Evolutionary conservation across 768 basidiomycete genomes (phyloP), one percentile per base, ranked within the genome.

Genomic region (Phaeotremella skinneri): DNA sequence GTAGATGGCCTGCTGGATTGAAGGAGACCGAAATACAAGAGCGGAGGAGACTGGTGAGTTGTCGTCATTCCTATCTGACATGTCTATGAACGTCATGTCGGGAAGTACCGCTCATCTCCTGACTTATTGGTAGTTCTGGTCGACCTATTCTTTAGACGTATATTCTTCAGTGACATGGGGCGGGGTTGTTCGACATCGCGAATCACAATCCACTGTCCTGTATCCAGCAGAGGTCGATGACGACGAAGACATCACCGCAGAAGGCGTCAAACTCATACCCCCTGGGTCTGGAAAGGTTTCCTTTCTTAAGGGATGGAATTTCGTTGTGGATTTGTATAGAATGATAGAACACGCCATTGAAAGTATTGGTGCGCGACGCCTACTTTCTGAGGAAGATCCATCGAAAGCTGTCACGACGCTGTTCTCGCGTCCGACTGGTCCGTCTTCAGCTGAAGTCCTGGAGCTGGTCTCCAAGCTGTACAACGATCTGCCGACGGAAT

Each of bases 251-350:
- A 68, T 71, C 39, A 63, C 61, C 1, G 34, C 52, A 0, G 20
- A 34, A 26, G 49, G 34, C 17, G 23, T 23, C 32, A 30, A 52
- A 17, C 47, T 30, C 31, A 20, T 21, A 14, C 45, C 53, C 4
- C 48, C 39, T 26, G 20, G 25, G 13, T 20, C 61, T 2, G 34
- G 26, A 14, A 48, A 37, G 17, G 39, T 58, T 31, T 70, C 72
- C 11, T 70, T 62, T 49, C 23, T 69, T n/a, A 37, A 31, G 9
- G 72, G 72, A 5, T 71, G 68, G 68, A 74, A 74, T 45, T 74
- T 74, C 54, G 61, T 64, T 1, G 61, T 47, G 48, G 66, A 70
- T 48, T 49, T 74, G 7, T 74, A 74, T 49, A 52, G 72, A n/a
- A 69, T 74, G 23, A 45, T 74, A 30, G 72, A 74, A 55, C 68